Evolutionary conservation across 164 flowering plant species (phyloP), one percentile per base, ranked within the genome.

Genomic region (Sextonia rubra): DNA sequence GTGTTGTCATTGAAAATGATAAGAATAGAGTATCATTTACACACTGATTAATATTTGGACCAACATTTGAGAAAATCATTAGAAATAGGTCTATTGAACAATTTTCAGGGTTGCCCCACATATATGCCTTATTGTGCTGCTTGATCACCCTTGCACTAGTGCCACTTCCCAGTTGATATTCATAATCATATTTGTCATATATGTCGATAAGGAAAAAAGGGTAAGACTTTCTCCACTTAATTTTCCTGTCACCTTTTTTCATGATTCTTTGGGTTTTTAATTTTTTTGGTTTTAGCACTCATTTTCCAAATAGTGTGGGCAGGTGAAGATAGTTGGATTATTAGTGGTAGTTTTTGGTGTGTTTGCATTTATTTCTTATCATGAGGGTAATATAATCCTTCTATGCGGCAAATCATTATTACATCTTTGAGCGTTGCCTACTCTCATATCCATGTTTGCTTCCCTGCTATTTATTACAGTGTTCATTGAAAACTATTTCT

Each of bases 71-170:
- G 78, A 87, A 94, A 77, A 89, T 94, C 29, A 66, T 85, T 73
- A 83, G 92, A 79, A 91, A 85, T 72, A 69, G 71, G n/a, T 87
- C 97, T 8, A 92, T 95, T 2, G 97, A 92, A 71, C 83, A 86
- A 47, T 94, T 94, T 83, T 94, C 99, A 2, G 91, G 93, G 66
- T 69, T 89, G 82, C 98, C 98, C 12, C 92, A 94, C 52, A 79
- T 91, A 70, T 92, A 92, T 78, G 84, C 91, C 18, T 85, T 94
- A 69, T 72, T 92, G 80, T 92, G 89, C 80, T 94, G 89, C 73
- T 82, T 87, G 80, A 82, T 84, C 68, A 87, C 91, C 79, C 80
- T 86, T 22, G 89, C 92, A 37, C 86, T 69, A 91, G 97, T 61
- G 94, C 88, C 1, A 60, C 85, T 71, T 91, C 88, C 81, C 97